phyloP scores from a whole-genome alignment of 2,329 filamentous ascomycete species.

The Pezicula carpinea region DNA sequence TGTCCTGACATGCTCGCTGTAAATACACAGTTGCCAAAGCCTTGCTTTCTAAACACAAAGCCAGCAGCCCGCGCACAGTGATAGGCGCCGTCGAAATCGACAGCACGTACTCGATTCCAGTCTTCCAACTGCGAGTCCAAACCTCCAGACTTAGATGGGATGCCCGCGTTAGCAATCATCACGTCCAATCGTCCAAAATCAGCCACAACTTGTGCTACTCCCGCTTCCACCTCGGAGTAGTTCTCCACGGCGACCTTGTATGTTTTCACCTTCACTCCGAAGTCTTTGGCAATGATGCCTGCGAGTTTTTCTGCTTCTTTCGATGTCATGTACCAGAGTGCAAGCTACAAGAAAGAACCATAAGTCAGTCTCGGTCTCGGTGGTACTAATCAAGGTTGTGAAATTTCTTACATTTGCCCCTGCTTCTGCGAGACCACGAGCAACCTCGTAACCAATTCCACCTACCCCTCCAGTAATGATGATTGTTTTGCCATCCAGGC shows the following conservation, averaged over 20 bases:
- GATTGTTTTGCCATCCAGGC: slow-evolving; percentile 38
- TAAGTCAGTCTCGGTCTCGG: background rate
- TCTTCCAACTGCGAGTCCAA: slow-evolving; percentile 61
- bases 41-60: slow-evolving; percentile 55
- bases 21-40: slow-evolving; percentile 63
- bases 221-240: slow-evolving; percentile 60
- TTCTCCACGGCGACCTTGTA: slow-evolving; percentile 74
- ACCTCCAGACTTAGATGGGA: slow-evolving; percentile 58
- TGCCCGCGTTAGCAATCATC: slow-evolving; percentile 70
- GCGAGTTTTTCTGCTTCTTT: slow-evolving; percentile 24
- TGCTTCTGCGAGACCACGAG: slow-evolving; percentile 37
- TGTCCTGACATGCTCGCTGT: slow-evolving; percentile 75
- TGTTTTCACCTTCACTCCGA: slow-evolving; percentile 24
- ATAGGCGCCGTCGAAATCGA: slow-evolving; percentile 74
- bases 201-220: slow-evolving; percentile 60
- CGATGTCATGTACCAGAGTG: slow-evolving; percentile 30
- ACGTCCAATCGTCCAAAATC: slow-evolving; percentile 65
- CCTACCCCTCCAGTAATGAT: slow-evolving; percentile 41
- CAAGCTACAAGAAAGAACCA: slow-evolving; percentile 17
- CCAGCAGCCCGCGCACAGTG: slow-evolving; percentile 66
- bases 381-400: background rate
- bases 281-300: slow-evolving; percentile 11
- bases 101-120: slow-evolving; percentile 71
- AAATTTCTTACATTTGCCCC: slow-evolving; percentile 30
- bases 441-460: slow-evolving; percentile 39